phyloP scores from a whole-genome alignment of 2,329 filamentous ascomycete species.

The Stemphylium lycopersici region DNA sequence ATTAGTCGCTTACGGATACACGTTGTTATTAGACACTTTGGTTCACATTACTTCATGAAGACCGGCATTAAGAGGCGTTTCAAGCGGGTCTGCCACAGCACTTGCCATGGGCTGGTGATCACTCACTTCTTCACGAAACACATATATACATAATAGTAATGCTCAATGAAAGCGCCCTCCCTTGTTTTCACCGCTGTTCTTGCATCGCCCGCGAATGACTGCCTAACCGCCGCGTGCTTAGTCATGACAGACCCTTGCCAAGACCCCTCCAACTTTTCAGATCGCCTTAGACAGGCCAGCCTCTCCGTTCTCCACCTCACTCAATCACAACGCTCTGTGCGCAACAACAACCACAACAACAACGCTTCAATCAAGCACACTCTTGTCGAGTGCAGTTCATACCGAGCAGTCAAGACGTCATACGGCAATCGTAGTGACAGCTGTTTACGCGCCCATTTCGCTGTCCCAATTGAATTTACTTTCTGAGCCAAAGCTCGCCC shows the following conservation, averaged over 20 bases:
- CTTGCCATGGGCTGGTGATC: not conserved
- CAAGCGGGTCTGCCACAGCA: not conserved
- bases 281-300: conserved; percentile 3
- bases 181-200: not conserved
- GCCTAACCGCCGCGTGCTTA: not conserved
- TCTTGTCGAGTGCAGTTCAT: conserved; percentile 18
- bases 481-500: conserved; percentile 28
- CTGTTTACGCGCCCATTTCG: conserved; percentile 19
- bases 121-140: conserved; percentile 5
- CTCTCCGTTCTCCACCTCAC: conserved; percentile 13
- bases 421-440: conserved; percentile 19
- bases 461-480: conserved; percentile 30
- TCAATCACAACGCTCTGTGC: conserved; percentile 15
- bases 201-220: not conserved
- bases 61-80: conserved; percentile 18
- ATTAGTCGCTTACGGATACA: not conserved
- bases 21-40: conserved; percentile 4
- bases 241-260: conserved; percentile 6
- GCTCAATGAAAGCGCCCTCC: not conserved
- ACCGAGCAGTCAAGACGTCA: conserved; percentile 20
- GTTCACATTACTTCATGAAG: conserved; percentile 5
- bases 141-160: conserved; percentile 16
- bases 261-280: conserved; percentile 15
- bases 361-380: conserved; percentile 21
- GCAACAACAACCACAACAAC: conserved; percentile 21